These are phyloP conservation scores for Hyaloscypha bicolor DNA, from an alignment of 495 filamentous ascomycete genomes.

Conservation along the genomic window DNA sequence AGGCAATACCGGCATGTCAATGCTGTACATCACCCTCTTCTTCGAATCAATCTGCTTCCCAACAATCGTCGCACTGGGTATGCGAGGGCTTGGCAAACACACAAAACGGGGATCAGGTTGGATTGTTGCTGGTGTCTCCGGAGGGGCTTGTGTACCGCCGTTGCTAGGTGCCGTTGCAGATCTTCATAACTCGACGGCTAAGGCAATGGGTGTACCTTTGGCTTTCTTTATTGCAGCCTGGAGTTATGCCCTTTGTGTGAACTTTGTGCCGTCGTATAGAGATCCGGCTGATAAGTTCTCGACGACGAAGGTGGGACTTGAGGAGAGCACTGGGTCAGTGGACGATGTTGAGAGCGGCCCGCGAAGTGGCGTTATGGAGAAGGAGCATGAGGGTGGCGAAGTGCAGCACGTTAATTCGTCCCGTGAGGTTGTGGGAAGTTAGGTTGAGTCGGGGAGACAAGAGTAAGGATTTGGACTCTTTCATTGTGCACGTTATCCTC, in stretches of 20 bases:
- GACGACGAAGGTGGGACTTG: slow-evolving; percentile 53
- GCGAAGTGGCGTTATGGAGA: slow-evolving; percentile 33
- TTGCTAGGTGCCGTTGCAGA: slow-evolving; percentile 53
- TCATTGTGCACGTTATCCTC: too few relatives aligned
- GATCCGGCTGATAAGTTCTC: slow-evolving; percentile 62
- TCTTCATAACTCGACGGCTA: slow-evolving; percentile 47
- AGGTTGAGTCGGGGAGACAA: not conserved
- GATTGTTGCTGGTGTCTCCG: slow-evolving; percentile 60
- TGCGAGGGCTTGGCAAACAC: slow-evolving; percentile 60
- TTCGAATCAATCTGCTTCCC: slow-evolving; percentile 66
- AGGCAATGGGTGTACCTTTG: slow-evolving; percentile 59
- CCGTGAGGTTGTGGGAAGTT: not conserved
- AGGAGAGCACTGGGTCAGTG: slow-evolving; percentile 16
- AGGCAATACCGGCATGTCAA: slow-evolving; percentile 51
- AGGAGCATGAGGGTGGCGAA: slow-evolving; percentile 3
- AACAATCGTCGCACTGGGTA: slow-evolving; percentile 63
- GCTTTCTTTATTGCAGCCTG: slow-evolving; percentile 60
- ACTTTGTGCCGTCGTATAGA: slow-evolving; percentile 62
- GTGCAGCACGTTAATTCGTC: not conserved
- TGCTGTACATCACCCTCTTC: slow-evolving; percentile 60
- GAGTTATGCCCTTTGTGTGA: slow-evolving; percentile 60
- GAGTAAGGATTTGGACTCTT: too few relatives aligned
- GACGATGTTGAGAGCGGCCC: slow-evolving; percentile 34
- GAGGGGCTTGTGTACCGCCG: slow-evolving; percentile 56
- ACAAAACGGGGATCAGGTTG: slow-evolving; percentile 60